phyloP scores from a whole-genome alignment of 2,329 filamentous ascomycete species.

The Colletotrichum orbiculare region DNA sequence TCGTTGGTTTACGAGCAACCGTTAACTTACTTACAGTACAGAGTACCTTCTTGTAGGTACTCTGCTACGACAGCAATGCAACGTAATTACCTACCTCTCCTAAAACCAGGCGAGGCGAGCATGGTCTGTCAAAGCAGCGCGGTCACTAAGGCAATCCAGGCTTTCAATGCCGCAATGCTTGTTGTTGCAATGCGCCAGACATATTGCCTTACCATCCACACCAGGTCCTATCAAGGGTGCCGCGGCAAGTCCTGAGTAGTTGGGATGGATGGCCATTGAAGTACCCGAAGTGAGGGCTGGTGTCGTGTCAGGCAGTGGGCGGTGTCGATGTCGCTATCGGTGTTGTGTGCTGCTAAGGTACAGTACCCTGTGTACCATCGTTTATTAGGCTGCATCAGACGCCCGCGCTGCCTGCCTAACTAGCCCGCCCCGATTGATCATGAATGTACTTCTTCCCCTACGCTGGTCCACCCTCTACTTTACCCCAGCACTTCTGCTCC shows the following conservation, averaged over 20 bases:
- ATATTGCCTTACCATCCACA: constrained; percentile 22
- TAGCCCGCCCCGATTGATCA: constrained; percentile 8
- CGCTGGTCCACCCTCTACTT: constrained; percentile 26
- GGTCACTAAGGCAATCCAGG: constrained; percentile 13
- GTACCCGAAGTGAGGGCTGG: constrained; percentile 14
- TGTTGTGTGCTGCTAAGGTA: constrained; percentile 27
- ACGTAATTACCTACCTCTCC: too few species aligned
- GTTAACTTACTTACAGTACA: not conserved
- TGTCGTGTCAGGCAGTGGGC: constrained; percentile 5
- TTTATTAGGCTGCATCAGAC: constrained; percentile 26
- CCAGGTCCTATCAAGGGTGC: constrained; percentile 22
- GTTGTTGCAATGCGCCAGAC: constrained; percentile 22
- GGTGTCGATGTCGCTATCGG: constrained; percentile 30
- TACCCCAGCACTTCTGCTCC: constrained; percentile 26
- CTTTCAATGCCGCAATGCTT: constrained; percentile 13
- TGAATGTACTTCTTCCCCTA: constrained; percentile 18
- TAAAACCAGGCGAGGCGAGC: not conserved
- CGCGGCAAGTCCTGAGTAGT: constrained; percentile 28
- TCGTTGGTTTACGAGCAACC: not conserved
- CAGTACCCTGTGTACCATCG: constrained; percentile 5
- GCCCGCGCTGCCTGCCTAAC: constrained; percentile 35
- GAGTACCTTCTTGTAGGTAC: not conserved
- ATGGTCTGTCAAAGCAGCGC: not conserved
- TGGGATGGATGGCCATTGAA: constrained; percentile 24
- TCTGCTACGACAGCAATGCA: too few species aligned